Evolutionary conservation across 371 early-diverging fungal genomes (phyloP), one percentile per base, ranked within the genome.

Genomic region (Mucor ambiguus): DNA sequence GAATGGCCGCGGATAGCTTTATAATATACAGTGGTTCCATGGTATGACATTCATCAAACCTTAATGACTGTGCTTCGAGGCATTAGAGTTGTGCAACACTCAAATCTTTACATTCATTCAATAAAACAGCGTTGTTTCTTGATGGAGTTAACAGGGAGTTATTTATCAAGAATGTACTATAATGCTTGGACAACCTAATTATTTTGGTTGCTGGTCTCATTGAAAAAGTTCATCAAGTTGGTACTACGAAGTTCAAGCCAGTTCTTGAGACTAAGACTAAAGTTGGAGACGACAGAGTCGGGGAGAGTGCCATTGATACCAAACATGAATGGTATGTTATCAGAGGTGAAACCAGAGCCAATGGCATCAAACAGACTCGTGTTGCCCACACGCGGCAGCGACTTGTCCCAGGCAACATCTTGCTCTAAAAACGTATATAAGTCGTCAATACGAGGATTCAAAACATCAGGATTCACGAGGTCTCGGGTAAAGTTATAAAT

Each of bases 361-460:
- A 16, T 7, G 26, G 38, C 16, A 4, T 64, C 16, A 12, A n/a
- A 7, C 43, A 44, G 1, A 56, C 65, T 29, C 0, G 0, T 52
- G 28, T 52, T 26, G 26, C 69, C 43, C 20, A 67, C 63, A 33
- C 65, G 71, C 33, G 66, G 60, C 28, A 70, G 48, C 2, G 62
- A 38, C 12, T 67, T 62, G 32, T 73, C 77, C 77, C 77, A 77
- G 10, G 32, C 60, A 2, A 74, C 72, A 55, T 77, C 74, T 28
- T 75, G 72, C 0, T 16, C 10, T 26, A 75, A 20, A 18, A 75
- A 63, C 1, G 59, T 43, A 0, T 22, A 46, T 22, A 69, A 22
- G 3, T 61, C 58, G 22, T 75, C 70, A 55, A 75, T 72, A 14
- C 61, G 56, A 16, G 69, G 67, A 10, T 18, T 18, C n/a, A 63